A percentile compares a stretch with the other conserved stretches of the same genome.
These are phyloP conservation scores for Datisca glomerata DNA, from an alignment of 306 rosid species.

Conservation along the genomic window DNA sequence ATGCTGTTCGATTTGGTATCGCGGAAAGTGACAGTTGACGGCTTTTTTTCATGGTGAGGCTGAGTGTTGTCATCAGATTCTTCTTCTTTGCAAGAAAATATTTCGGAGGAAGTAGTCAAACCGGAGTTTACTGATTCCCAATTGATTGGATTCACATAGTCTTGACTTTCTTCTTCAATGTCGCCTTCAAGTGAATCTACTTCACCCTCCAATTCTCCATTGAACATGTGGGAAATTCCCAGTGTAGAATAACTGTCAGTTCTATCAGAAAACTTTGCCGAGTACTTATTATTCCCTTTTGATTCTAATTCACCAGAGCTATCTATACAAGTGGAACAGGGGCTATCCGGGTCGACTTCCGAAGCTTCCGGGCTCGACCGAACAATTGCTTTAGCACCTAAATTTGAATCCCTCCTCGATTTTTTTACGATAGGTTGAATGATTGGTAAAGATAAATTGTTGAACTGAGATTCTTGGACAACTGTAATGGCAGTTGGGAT, in stretches of 20 bases:
- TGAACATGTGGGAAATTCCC: background rate
- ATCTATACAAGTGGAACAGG: background rate
- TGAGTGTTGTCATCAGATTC: constrained; percentile 8
- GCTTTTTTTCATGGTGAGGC: constrained; percentile 30
- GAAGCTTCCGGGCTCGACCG: background rate
- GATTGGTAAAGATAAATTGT: constrained; percentile 30
- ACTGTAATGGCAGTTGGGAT: constrained; percentile 40
- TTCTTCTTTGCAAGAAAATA: constrained; percentile 24
- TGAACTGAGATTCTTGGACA: constrained; percentile 23
- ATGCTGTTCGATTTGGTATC: constrained; percentile 25
- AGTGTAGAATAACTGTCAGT: constrained; percentile 12
- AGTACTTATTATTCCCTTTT: constrained; percentile 5
- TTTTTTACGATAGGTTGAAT: constrained; percentile 42
- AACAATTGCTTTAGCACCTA: background rate
- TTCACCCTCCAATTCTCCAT: constrained; percentile 1
- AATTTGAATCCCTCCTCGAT: background rate
- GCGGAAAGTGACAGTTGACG: constrained; percentile 45
- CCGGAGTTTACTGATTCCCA: constrained; percentile 34
- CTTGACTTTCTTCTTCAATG: constrained; percentile 14
- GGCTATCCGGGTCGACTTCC: background rate
- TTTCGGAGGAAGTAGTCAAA: constrained; percentile 35
- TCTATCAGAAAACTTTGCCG: constrained; percentile 7
- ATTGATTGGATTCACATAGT: constrained; percentile 18
- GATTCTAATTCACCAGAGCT: constrained; percentile 3
- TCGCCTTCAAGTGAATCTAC: constrained; percentile 14